Evolutionary conservation across 352 stramenopile genomes (phyloP), one percentile per base, ranked within the genome.

Genomic region (Phytophthora podocarpi): DNA sequence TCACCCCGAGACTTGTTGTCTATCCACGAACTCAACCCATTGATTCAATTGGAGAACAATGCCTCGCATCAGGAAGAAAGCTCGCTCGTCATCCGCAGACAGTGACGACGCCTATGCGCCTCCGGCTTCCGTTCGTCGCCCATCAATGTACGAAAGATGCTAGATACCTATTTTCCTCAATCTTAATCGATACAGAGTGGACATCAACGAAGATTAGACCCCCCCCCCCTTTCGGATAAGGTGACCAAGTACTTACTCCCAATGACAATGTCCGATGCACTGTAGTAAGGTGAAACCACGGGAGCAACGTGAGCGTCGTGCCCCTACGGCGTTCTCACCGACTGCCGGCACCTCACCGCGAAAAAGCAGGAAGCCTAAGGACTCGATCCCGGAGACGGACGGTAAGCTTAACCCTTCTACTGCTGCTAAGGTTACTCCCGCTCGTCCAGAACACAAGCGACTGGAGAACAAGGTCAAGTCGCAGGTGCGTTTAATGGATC

Each of bases 401-500:
- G 32, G 34, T 6, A 59, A 67, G 10, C 7, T 27, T 28, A 8
- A 16, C 13, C 27, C 42, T 31, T 35, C 18, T 46, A 18, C 43
- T 41, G 11, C 37, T 24, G 28, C 35, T 5, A 41, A 18, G n/a
- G 28, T 34, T 37, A 41, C 37, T 15, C 32, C 64, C 4, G 26
- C 26, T 67, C 69, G 69, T 42, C 70, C 72, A 2, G 70, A 70
- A 35, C 24, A 77, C 36, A 64, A 70, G 27, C 62, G 61, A 20
- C 39, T 82, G 27, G 72, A 71, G 48, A 67, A 55, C 26, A 74
- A 70, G 30, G 65, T 82, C 54, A 78, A 74, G 50, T 64, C 72
- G 1, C 72, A 78, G 65, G 72, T 78, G 23, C 23, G 50, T 32
- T 40, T n/a, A 46, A 55, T 24, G 45, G 30, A 46, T 52, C 12